phyloP scores from a whole-genome alignment of 2,329 filamentous ascomycete species.

The Pseudogymnoascus sp. region DNA sequence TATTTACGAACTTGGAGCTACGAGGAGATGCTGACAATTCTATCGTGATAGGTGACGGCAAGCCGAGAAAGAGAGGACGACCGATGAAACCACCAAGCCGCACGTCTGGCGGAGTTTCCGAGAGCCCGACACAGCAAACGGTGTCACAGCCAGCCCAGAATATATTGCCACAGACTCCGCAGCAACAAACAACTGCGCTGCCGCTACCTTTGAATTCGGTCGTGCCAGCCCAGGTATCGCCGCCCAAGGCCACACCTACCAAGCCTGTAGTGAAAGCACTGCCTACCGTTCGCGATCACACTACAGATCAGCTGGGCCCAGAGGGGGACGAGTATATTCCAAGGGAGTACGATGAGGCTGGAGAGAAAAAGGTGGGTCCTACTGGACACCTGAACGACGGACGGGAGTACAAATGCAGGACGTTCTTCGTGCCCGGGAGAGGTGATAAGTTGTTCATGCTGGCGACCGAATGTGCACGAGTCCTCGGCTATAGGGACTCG shows the following conservation, averaged over 20 bases:
- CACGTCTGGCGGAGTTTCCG: conserved; percentile 42
- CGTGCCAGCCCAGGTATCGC: conserved; percentile 45
- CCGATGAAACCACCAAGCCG: conserved; percentile 30
- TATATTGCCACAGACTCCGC: conserved; percentile 47
- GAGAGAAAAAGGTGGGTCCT: conserved; percentile 84
- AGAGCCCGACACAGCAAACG: conserved; percentile 48
- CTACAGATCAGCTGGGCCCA: conserved; percentile 84
- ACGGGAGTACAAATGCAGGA: conserved; percentile 85
- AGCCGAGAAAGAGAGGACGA: conserved; percentile 31
- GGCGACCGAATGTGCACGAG: conserved; percentile 90
- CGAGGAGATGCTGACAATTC: conserved; percentile 10
- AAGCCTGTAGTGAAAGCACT: conserved; percentile 87
- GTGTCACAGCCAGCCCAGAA: conserved; percentile 37
- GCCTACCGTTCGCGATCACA: conserved; percentile 93
- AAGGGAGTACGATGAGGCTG: conserved; percentile 83
- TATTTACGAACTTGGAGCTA: not conserved
- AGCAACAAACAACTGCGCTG: conserved; percentile 31
- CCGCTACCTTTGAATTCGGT: conserved; percentile 24
- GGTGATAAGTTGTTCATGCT: conserved; percentile 97
- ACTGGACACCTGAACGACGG: conserved; percentile 75
- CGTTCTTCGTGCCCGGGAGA: conserved; percentile 84
- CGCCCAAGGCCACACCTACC: conserved; percentile 71
- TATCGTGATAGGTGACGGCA: conserved; percentile 33
- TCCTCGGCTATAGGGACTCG: conserved; percentile 91
- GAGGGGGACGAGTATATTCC: conserved; percentile 92